Percentiles rank a stretch among this genome's conserved stretches.
These are phyloP conservation scores for Porcisia hertigi DNA, from an alignment of 208 protist species.

Conservation along the genomic window DNA sequence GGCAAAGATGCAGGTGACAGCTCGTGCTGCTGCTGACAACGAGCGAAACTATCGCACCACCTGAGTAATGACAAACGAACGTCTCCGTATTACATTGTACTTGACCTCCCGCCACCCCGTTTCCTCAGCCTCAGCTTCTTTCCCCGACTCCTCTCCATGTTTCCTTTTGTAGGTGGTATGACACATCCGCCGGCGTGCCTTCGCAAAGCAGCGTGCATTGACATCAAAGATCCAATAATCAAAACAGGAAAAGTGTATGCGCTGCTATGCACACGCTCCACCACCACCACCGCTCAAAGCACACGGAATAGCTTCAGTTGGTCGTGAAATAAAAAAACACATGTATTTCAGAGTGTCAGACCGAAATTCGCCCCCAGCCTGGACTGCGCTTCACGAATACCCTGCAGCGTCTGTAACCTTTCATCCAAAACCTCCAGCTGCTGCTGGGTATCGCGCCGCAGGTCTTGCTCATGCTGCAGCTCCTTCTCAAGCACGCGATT, in stretches of 20 bases:
- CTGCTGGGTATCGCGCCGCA: conserved; percentile 28
- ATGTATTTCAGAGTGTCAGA: conserved; percentile 4
- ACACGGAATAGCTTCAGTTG: neutral
- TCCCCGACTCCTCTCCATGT: neutral
- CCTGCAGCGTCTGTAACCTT: conserved; percentile 18
- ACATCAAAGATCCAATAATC: neutral
- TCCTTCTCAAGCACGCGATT: conserved; percentile 70
- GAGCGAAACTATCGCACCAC: neutral
- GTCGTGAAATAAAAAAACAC: neutral
- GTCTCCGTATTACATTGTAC: neutral
- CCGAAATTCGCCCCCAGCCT: conserved; percentile 11
- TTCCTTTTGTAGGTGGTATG: conserved; percentile 3
- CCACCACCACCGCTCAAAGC: neutral
- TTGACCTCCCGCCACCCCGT: neutral
- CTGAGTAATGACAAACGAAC: neutral
- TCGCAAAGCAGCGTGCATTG: neutral
- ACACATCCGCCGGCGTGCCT: neutral
- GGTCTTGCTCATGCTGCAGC: conserved; percentile 45
- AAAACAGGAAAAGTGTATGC: neutral
- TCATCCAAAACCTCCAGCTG: conserved; percentile 32
- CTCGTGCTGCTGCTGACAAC: neutral
- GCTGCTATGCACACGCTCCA: neutral
- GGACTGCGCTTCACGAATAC: conserved; percentile 23
- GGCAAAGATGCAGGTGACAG: neutral
- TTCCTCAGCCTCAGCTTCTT: neutral